Conservation (phyloP, 495 filamentous ascomycete genomes). For the Penicillium salamii region DNA sequence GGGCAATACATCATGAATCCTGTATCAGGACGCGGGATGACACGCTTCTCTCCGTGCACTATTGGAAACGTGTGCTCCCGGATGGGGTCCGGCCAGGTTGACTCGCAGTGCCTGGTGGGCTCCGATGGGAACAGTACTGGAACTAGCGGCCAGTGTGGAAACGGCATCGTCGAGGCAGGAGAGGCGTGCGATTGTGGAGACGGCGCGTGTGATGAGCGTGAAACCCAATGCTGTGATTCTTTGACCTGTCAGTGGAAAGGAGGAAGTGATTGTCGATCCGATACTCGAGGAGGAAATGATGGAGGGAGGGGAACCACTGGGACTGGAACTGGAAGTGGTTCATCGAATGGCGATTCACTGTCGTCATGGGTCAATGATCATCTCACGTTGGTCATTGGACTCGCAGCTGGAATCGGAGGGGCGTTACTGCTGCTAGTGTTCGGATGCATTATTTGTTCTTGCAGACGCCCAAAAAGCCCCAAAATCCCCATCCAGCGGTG, state of each 20-base stretch:
- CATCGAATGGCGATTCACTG: neutral
- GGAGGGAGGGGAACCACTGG: neutral
- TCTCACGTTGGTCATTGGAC: conserved; percentile 64
- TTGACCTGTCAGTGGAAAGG: conserved; percentile 77
- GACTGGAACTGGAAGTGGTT: neutral
- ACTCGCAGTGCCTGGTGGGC: conserved; percentile 65
- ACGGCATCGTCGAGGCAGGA: conserved; percentile 88
- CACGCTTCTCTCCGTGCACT: conserved; percentile 77
- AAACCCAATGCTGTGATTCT: conserved; percentile 72
- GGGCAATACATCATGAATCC: conserved; percentile 88
- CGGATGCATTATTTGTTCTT: conserved; percentile 52
- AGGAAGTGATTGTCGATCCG: conserved; percentile 68
- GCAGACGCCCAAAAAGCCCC: conserved; percentile 8
- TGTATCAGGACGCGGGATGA: conserved; percentile 64
- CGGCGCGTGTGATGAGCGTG: conserved; percentile 55
- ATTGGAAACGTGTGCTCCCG: conserved; percentile 87
- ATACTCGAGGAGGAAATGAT: neutral
- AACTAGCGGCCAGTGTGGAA: conserved; percentile 76
- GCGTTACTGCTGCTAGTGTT: conserved; percentile 56
- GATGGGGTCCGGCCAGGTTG: conserved; percentile 65
- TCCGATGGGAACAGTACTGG: conserved; percentile 64
- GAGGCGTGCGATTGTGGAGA: conserved; percentile 90
- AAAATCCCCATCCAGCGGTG: neutral
- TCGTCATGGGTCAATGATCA: conserved; percentile 60
- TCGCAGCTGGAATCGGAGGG: conserved; percentile 59